Percentiles rank a stretch among this genome's conserved stretches.
Conservation (phyloP, 192 early-diverging fungal genomes). For the Coemansia sp. region DNA sequence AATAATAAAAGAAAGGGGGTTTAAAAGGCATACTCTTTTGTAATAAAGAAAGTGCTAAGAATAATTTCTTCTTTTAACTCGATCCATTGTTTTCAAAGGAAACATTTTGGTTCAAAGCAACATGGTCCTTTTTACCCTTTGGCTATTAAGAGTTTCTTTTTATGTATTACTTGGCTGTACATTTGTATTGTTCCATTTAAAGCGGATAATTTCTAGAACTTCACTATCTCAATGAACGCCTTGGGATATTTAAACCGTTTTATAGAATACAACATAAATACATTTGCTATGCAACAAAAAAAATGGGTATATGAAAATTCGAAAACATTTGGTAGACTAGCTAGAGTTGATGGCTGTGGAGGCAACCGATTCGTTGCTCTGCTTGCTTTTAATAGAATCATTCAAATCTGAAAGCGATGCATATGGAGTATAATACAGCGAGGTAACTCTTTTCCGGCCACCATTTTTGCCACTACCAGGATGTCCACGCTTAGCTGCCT, state of each 20-base stretch:
- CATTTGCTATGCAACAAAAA: no score
- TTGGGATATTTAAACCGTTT: no score
- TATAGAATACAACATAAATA: no score
- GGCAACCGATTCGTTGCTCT: slow-evolving; percentile 8
- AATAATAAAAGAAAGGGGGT: not conserved
- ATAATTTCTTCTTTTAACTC: no score
- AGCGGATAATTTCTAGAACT: no score
- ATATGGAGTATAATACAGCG: slow-evolving; percentile 27
- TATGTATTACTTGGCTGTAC: no score
- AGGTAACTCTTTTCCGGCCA: slow-evolving; percentile 1
- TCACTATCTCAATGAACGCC: no score
- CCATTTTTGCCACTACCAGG: not conserved
- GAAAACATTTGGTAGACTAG: no score
- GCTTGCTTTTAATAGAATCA: not conserved
- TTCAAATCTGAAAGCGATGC: slow-evolving; percentile 16
- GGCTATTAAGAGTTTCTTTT: no score
- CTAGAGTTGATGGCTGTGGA: not conserved
- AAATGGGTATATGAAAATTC: no score
- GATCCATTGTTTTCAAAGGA: no score
- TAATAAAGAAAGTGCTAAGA: slow-evolving; percentile 1
- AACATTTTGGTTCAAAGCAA: not conserved
- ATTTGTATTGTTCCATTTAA: no score
- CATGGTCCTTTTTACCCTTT: not conserved
- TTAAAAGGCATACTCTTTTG: not conserved
- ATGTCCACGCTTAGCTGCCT: slow-evolving; percentile 18